Evolutionary conservation across 2,329 filamentous ascomycete genomes (phyloP), one percentile per base, ranked within the genome.

Genomic region (Aspergillus cejpii): DNA sequence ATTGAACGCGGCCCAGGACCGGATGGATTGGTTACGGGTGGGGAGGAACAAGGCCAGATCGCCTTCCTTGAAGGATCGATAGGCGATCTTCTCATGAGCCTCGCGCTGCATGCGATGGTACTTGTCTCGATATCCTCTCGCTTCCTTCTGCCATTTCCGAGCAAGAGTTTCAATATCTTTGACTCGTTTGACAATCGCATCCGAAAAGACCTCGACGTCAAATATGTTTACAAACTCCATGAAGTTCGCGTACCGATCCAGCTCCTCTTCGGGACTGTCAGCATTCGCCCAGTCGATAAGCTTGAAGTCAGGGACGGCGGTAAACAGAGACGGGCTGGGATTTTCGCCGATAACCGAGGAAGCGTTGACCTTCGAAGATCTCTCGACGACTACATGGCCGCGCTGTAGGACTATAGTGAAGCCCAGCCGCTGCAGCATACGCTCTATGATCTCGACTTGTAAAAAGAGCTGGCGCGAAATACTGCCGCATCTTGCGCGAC

Each of bases 1-100:
- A 59, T 98, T 98, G 76, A 98, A 98, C 0, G 92, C 92, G 4
- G 92, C 92, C 92, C 92, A 98, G 0, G 92, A 91, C 12, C 91
- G 85, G 3, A 89, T 92, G 28, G 86, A 87, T 67, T 97, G 90
- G 62, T 96, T 97, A 27, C 91, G 79, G 0, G 92, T 98, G 0
- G 92, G 92, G 31, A 98, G 71, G 71, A 98, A 98, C 2, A 98
- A 70, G 10, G 91, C 92, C 11, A 98, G 76, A 61, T 98, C 92
- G 6, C 92, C 91, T 66, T 96, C 90, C 62, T 96, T 97, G 73
- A 98, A 98, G 40, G 91, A 84, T 49, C 85, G 84, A 64, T 92
- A 96, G 2, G 92, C 90, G 61, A 98, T 96, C 73, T 97, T 97
- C 55, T 95, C 87, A 57, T 95, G 87, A 0, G 87, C 83, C 59